These are phyloP conservation scores for Colletotrichum sp. DNA, from an alignment of 2,329 filamentous ascomycete genomes.

Conservation along the genomic window DNA sequence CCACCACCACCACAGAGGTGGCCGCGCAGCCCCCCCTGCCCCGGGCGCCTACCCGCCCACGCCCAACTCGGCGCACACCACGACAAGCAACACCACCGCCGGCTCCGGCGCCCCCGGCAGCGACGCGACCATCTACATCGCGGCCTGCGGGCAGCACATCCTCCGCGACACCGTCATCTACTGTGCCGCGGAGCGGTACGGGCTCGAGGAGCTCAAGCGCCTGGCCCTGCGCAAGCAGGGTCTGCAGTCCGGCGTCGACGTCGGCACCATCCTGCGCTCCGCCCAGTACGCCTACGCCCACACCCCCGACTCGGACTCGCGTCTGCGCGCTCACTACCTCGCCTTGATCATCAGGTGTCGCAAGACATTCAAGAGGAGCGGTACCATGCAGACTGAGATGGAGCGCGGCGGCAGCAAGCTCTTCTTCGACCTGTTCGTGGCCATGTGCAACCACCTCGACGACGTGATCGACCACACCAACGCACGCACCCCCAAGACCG, in stretches of 20 bases:
- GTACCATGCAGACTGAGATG: constrained; percentile 99
- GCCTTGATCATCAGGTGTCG: constrained; percentile 96
- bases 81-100: constrained; percentile 60
- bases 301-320: constrained; percentile 91
- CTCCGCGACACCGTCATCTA: constrained; percentile 94
- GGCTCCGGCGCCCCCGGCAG: constrained; percentile 60
- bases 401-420: constrained; percentile 87
- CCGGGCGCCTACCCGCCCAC: constrained; percentile 29
- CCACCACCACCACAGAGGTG: constrained; percentile 34
- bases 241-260: constrained; percentile 89
- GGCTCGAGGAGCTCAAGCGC: constrained; percentile 89
- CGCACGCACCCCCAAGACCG: constrained; percentile 62
- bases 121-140: constrained; percentile 80
- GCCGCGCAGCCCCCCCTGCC: constrained; percentile 44
- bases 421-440: constrained; percentile 98
- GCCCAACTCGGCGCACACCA: constrained; percentile 54
- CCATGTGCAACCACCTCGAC: constrained; percentile 98
- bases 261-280: constrained; percentile 88
- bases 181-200: constrained; percentile 89
- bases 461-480: constrained; percentile 89
- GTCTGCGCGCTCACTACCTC: constrained; percentile 94
- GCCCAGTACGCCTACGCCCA: constrained; percentile 95
- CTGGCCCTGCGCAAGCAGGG: constrained; percentile 94
- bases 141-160: constrained; percentile 75
- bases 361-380: constrained; percentile 96